Base-by-base conservation (phyloP, 164 flowering plant genomes). In the Cinnamomum micranthum region DNA sequence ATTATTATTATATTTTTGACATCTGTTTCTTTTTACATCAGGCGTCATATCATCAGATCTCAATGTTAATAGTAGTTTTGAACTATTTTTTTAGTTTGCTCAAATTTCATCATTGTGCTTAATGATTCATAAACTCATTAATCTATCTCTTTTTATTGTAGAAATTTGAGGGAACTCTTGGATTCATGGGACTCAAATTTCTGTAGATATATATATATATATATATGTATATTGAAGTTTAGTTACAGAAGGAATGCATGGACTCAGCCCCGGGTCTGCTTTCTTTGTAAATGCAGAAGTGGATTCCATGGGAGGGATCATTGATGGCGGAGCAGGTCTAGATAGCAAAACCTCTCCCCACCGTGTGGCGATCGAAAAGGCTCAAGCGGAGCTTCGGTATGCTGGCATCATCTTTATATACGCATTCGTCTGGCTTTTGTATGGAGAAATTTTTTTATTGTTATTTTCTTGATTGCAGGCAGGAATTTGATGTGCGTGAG, bases 231-330 rank as follows among this genome's bases (percentile, higher is more conserved):
- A 31, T 35, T 75, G 51, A 76, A 74, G 62, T 73, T 69, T 64
- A 17, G 69, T 59, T 27, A 17, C 25, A 55, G 69, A 72, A 80
- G 91, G 86, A 85, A 93, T 93, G 97, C 95, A 88, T 95, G 95
- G 92, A 84, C 88, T 82, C 80, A 81, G 87, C 79, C 81, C 88
- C 70, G 92, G 87, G 74, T 75, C 84, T 86, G 81, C 82, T 79
- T 72, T 86, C 79, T 50, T 92, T 80, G 91, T 88, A 87, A 88
- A 95, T 90, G 95, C 97, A 74, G 95, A 90, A 84, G 91, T 89
- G 82, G 97, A 93, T 89, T 95, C 97, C 87, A 93, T 93, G 98
- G 97, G 98, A 83, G 98, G 95, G 80, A 90, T 88, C 78, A 85
- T 92, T 84, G 95, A 90, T 71, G 90, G 89, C 58, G 92, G 94